Evolutionary conservation across 768 basidiomycete genomes (phyloP).

Genomic region (Steccherinum ochraceum): DNA sequence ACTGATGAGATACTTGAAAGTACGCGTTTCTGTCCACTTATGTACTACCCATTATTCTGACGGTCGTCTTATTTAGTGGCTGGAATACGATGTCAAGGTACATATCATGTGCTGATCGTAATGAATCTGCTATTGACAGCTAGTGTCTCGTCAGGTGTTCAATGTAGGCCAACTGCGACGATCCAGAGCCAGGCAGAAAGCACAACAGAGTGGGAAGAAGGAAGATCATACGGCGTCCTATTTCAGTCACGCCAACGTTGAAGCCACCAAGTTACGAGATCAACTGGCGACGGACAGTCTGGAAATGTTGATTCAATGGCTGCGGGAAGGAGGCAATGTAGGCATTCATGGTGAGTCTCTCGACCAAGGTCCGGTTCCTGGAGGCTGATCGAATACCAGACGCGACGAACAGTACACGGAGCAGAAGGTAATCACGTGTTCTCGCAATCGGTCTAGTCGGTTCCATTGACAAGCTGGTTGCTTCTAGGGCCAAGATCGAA

Average conservation of each 20-base stretch:
- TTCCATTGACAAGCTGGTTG: too few species aligned
- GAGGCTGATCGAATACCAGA: constrained; percentile 40
- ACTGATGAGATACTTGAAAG: constrained; percentile 92
- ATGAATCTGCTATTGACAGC: neutral
- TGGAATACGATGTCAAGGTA: constrained; percentile 95
- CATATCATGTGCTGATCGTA: neutral
- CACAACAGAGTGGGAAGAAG: constrained; percentile 77
- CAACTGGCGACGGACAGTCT: constrained; percentile 84
- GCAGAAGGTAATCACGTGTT: constrained; percentile 46
- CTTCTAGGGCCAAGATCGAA: constrained; percentile 69
- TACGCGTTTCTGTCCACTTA: constrained; percentile 22
- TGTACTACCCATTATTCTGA: neutral
- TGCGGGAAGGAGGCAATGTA: constrained; percentile 93
- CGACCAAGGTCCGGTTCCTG: neutral
- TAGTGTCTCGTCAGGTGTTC: constrained; percentile 61
- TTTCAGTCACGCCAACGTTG: constrained; percentile 81
- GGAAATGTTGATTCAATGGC: constrained; percentile 92
- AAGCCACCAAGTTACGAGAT: constrained; percentile 74
- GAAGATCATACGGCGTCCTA: constrained; percentile 90
- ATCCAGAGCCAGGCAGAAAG: constrained; percentile 74
- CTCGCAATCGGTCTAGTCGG: too few species aligned
- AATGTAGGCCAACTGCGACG: constrained; percentile 95
- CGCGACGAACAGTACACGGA: constrained; percentile 88
- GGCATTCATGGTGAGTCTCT: constrained; percentile 81
- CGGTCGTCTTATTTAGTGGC: constrained; percentile 58